Conservation (phyloP, 306 rosid species). For the Citrullus colocynthis region DNA sequence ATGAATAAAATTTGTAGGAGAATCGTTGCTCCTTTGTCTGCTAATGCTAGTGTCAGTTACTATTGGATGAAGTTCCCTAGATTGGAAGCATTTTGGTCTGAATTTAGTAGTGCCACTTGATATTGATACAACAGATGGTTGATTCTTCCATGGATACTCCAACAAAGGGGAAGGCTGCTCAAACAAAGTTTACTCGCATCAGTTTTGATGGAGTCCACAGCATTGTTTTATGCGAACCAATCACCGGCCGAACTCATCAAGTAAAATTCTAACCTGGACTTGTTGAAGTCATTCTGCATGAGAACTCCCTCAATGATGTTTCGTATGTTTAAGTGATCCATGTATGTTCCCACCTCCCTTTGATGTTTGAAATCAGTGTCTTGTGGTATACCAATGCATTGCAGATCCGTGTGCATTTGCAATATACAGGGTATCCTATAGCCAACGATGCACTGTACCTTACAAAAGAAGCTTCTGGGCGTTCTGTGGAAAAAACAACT, state of each 20-base stretch:
- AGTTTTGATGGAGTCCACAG: conserved; percentile 53
- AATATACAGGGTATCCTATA: conserved; percentile 64
- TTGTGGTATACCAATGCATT: background rate
- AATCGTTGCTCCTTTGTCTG: background rate
- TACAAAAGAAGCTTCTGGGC: conserved; percentile 29
- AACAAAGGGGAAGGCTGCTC: conserved; percentile 54
- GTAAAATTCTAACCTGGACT: conserved; percentile 17
- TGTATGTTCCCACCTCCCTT: background rate
- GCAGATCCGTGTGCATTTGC: conserved; percentile 85
- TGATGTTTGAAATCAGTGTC: background rate
- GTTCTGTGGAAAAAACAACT: conserved; percentile 28
- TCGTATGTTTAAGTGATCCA: background rate
- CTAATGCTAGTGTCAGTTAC: background rate
- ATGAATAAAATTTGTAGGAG: background rate
- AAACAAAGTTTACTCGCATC: conserved; percentile 63
- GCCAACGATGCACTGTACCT: conserved; percentile 75
- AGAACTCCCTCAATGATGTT: background rate
- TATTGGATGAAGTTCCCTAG: background rate
- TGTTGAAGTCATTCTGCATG: background rate
- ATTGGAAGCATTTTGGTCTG: background rate
- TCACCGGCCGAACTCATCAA: conserved; percentile 86
- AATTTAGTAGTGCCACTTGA: conserved; percentile 2
- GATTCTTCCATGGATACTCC: conserved; percentile 18
- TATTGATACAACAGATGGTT: conserved; percentile 30
- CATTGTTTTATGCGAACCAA: conserved; percentile 67